Conservation (phyloP, 139 green algal genomes). For the Chlamydomonas eustigma region DNA sequence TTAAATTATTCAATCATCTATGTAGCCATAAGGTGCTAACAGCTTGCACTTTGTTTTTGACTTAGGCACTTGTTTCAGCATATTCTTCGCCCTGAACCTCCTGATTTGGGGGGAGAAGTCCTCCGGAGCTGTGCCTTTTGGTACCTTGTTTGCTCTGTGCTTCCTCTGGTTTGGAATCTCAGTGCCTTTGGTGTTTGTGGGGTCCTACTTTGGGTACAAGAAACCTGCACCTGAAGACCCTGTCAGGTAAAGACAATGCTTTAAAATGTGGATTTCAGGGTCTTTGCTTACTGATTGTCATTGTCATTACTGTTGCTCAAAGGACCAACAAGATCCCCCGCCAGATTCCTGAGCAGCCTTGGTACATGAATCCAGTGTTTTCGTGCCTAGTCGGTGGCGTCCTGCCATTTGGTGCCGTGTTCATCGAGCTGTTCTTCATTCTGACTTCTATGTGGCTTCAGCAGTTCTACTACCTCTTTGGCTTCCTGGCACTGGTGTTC, state of each 20-base stretch:
- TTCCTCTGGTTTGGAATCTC: constrained; percentile 98
- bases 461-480: constrained; percentile 66
- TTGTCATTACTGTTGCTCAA: constrained; percentile 72
- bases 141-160: constrained; percentile 91
- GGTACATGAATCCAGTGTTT: constrained; percentile 94
- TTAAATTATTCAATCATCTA: too few relatives aligned
- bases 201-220: constrained; percentile 95
- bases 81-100: constrained; percentile 94
- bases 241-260: constrained; percentile 60
- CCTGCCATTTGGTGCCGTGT: constrained; percentile 97
- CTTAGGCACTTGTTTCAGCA: constrained; percentile 69
- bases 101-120: constrained; percentile 92
- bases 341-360: constrained; percentile 96
- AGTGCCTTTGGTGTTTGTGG: constrained; percentile 92
- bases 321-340: constrained; percentile 98
- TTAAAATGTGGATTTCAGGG: not conserved
- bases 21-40: not conserved
- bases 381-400: constrained; percentile 91
- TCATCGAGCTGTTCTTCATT: constrained; percentile 99
- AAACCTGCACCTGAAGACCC: constrained; percentile 65
- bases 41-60: not conserved
- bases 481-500: constrained; percentile 96
- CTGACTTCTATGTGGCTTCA: constrained; percentile 97
- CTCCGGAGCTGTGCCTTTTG: constrained; percentile 90
- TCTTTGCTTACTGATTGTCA: constrained; percentile 23